Conservation (phyloP, 768 basidiomycete species). For the Harrya chromipes region DNA sequence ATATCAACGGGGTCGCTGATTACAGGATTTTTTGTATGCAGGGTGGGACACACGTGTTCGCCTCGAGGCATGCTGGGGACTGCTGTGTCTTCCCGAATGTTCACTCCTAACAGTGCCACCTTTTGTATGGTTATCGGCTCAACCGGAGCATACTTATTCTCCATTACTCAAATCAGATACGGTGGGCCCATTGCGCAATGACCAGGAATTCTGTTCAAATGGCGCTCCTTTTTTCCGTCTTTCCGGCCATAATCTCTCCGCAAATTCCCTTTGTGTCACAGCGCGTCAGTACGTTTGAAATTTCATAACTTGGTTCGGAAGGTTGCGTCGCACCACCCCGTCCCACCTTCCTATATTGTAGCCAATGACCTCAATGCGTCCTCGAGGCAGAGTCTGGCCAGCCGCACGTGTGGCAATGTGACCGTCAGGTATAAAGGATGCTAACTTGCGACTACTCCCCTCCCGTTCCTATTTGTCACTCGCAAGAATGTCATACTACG, state of each 20-base stretch:
- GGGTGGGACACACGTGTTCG: slow-evolving; percentile 15
- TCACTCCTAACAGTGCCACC: slow-evolving; percentile 12
- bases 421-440: slow-evolving; percentile 24
- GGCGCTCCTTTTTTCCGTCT: slow-evolving; percentile 25
- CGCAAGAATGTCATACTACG: slow-evolving; percentile 43
- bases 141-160: neutral
- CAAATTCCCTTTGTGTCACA: slow-evolving; percentile 3
- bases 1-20: too few relatives aligned
- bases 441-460: neutral
- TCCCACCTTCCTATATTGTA: slow-evolving; percentile 14
- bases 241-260: slow-evolving; percentile 1
- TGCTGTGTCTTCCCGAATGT: neutral
- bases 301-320: slow-evolving; percentile 12
- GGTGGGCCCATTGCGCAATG: neutral
- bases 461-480: slow-evolving; percentile 10
- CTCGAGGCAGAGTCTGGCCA: slow-evolving; percentile 27
- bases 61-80: slow-evolving; percentile 14
- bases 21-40: neutral
- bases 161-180: neutral
- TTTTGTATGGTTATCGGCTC: slow-evolving; percentile 1
- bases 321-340: slow-evolving; percentile 8
- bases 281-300: slow-evolving; percentile 22
- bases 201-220: neutral
- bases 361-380: slow-evolving; percentile 22
- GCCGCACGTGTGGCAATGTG: slow-evolving; percentile 17